Percentiles rank a stretch among this genome's conserved stretches.
phyloP scores from a whole-genome alignment of 202 grass and related monocot species.

The Panicum hallii region DNA sequence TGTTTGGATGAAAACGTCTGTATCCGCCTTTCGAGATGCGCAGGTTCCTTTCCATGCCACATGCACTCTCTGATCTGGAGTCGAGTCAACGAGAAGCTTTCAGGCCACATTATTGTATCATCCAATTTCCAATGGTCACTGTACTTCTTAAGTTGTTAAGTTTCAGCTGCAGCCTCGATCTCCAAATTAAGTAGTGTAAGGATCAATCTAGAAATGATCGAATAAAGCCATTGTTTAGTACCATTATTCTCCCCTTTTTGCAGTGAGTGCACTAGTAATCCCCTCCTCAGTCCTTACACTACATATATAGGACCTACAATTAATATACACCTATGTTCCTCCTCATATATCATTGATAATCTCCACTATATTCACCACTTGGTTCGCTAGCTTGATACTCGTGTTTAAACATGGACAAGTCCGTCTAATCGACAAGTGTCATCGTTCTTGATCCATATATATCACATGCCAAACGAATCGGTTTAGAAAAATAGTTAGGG shows the following conservation, averaged over 20 bases:
- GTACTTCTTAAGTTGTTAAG: neutral
- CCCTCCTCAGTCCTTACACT: neutral
- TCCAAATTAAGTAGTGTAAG: neutral
- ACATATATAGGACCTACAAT: neutral
- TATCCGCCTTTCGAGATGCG: constrained; percentile 1
- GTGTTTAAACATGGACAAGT: neutral
- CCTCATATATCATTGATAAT: neutral
- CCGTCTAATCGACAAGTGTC: neutral
- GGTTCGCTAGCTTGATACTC: neutral
- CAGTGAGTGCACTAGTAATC: neutral
- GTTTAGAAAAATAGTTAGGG: neutral
- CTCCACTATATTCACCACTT: neutral
- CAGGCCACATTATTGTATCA: neutral
- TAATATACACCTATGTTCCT: constrained; percentile 16
- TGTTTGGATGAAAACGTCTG: constrained; percentile 18
- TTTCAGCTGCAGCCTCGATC: neutral
- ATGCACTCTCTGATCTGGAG: neutral
- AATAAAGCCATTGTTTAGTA: neutral
- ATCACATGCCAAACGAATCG: constrained; percentile 12
- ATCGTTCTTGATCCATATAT: neutral
- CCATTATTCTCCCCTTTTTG: neutral
- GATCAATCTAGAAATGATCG: neutral
- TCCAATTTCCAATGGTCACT: neutral
- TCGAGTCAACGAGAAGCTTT: neutral
- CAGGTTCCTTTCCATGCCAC: neutral